Evolutionary conservation across 2,329 filamentous ascomycete species (phyloP), one percentile per base, ranked within the genome.

Genomic region (Zymoseptoria crescenta): DNA sequence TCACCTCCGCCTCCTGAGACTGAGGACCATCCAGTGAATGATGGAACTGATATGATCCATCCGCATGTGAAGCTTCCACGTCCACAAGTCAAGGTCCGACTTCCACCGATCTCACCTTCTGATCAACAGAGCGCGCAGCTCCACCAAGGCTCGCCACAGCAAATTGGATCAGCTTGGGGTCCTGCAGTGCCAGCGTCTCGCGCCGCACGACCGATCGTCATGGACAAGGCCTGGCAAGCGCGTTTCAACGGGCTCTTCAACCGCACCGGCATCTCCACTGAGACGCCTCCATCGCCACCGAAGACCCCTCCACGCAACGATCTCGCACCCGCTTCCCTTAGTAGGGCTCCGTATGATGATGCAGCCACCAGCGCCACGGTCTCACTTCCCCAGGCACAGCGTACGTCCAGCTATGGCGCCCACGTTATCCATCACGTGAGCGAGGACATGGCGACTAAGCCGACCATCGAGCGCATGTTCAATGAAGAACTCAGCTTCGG

Each of bases 201-300:
- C 70, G 72, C 72, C 21, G 68, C 73, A 7, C 72, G 75, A 54
- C 76, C 78, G 52, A 69, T 78, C 59, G 73, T 78, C 55, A 79
- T 74, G 60, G 75, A 76, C 66, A 76, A 62, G 69, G 80, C 81
- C 57, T 93, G 91, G 91, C 91, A 96, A 73, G 87, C 88, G 67
- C 86, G 86, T 68, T 91, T 96, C 72, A 91, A 96, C 73, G 86
- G 82, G 52, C 81, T 96, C 51, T 79, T 86, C 57, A 83, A 85
- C 65, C 91, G 88, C 70, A 80, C 84, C 5, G 69, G 74, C 7
- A 75, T 81, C 20, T 79, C 70, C 28, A 70, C 74, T 2, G 71
- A 73, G 28, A 64, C 70, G 6, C 70, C 72, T n/a, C 71, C 71
- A 10, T 72, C 71, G 27, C 70, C 70, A 50, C 70, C 72, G 21